These are phyloP conservation scores for Aspergillus bombycis DNA, from an alignment of 2,329 filamentous ascomycete genomes.

Conservation along the genomic window DNA sequence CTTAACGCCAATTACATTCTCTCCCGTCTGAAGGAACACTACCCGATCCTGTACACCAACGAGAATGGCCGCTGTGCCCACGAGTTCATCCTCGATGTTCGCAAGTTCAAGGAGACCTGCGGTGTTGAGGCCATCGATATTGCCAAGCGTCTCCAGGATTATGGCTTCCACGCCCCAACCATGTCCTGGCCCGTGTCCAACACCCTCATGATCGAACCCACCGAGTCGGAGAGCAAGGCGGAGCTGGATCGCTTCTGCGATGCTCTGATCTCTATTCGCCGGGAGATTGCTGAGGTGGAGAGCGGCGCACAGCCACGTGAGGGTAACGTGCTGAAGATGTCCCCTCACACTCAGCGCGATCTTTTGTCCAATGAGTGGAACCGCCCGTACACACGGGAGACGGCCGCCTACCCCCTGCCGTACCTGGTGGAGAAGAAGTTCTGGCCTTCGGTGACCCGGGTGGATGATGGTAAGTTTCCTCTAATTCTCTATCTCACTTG, in stretches of 20 bases:
- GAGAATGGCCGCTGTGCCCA: constrained; percentile 85
- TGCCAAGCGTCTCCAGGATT: constrained; percentile 94
- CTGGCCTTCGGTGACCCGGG: constrained; percentile 84
- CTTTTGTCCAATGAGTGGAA: constrained; percentile 77
- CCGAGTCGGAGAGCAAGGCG: constrained; percentile 87
- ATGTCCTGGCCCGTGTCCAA: constrained; percentile 97
- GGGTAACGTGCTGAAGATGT: constrained; percentile 83
- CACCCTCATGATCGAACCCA: constrained; percentile 97
- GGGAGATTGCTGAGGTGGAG: constrained; percentile 83
- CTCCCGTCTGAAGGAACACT: constrained; percentile 81
- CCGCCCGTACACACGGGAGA: constrained; percentile 76
- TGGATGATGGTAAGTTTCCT: constrained; percentile 78
- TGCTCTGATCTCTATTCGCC: constrained; percentile 81
- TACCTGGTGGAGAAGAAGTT: constrained; percentile 95
- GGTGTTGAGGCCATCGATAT: constrained; percentile 92
- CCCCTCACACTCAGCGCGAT: constrained; percentile 84
- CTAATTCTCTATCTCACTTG: neutral
- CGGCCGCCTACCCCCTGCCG: constrained; percentile 82
- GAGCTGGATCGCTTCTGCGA: constrained; percentile 94
- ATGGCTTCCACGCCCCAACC: constrained; percentile 94
- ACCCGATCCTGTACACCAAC: constrained; percentile 93
- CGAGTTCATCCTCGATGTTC: constrained; percentile 93
- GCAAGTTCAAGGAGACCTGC: constrained; percentile 78
- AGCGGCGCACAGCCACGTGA: constrained; percentile 73
- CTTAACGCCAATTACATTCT: constrained; percentile 98